These are phyloP conservation scores for Beverwykella pulmonaria DNA, from an alignment of 495 filamentous ascomycete genomes.

Conservation along the genomic window DNA sequence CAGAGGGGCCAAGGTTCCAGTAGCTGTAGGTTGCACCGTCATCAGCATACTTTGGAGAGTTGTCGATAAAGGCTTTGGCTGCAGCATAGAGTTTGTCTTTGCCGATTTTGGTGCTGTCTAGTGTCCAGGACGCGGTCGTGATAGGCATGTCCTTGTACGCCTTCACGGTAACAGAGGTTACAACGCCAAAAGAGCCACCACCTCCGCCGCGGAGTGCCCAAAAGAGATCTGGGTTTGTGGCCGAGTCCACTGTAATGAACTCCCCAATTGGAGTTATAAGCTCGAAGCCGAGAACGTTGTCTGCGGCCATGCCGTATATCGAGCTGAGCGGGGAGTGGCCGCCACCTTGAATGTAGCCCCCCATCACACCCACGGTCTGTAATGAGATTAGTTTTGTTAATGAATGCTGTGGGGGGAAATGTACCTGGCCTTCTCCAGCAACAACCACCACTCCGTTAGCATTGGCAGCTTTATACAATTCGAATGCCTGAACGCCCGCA, in stretches of 20 bases:
- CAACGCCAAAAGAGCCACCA: slow-evolving; percentile 31
- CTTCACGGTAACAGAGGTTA: slow-evolving; percentile 32
- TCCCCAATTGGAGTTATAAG: slow-evolving; percentile 24
- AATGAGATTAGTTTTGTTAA: slow-evolving; percentile 30
- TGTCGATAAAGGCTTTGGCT: slow-evolving; percentile 17
- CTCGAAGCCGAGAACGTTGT: slow-evolving; percentile 31
- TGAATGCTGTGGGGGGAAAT: background rate
- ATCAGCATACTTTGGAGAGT: slow-evolving; percentile 10
- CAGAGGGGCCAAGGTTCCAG: slow-evolving; percentile 17
- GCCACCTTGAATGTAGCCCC: slow-evolving; percentile 35
- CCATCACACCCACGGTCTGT: slow-evolving; percentile 37
- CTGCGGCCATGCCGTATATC: slow-evolving; percentile 35
- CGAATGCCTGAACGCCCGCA: slow-evolving; percentile 31
- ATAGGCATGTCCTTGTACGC: slow-evolving; percentile 28
- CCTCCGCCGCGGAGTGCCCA: slow-evolving; percentile 34
- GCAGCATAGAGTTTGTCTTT: slow-evolving; percentile 28
- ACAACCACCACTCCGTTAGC: slow-evolving; percentile 31
- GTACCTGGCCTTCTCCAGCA: slow-evolving; percentile 33
- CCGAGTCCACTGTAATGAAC: slow-evolving; percentile 26
- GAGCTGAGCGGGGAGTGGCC: slow-evolving; percentile 36
- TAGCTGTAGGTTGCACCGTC: slow-evolving; percentile 24
- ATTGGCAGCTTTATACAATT: slow-evolving; percentile 33
- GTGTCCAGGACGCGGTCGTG: slow-evolving; percentile 20
- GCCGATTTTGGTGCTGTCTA: slow-evolving; percentile 21
- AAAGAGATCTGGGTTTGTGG: slow-evolving; percentile 28